Evolutionary conservation across 2,329 filamentous ascomycete genomes (phyloP).

Genomic region (Colletotrichum destructivum): DNA sequence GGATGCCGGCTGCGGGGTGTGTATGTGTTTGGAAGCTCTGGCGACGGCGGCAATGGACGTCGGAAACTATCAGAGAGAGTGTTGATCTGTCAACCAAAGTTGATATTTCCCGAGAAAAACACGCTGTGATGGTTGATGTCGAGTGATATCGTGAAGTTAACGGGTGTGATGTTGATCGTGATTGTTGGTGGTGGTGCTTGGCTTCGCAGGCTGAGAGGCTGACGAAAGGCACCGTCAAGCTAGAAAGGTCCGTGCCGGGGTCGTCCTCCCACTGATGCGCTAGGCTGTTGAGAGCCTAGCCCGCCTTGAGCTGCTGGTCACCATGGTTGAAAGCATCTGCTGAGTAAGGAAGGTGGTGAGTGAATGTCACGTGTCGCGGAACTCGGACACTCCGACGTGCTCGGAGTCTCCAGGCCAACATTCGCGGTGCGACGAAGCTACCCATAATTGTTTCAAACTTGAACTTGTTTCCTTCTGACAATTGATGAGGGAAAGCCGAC

Average conservation of each 20-base stretch:
- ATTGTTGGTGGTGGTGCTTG: slow-evolving; percentile 27
- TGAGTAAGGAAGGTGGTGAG: not conserved
- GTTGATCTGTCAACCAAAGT: not conserved
- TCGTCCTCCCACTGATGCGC: not conserved
- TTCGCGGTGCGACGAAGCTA: no score
- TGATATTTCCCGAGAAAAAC: not conserved
- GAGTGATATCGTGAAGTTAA: not conserved
- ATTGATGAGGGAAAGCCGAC: no score
- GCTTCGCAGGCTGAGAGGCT: slow-evolving; percentile 44
- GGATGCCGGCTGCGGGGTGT: slow-evolving; percentile 8
- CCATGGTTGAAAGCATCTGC: not conserved
- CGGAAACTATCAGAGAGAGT: not conserved
- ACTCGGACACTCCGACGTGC: not conserved
- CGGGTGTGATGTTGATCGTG: slow-evolving; percentile 17
- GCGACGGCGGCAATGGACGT: not conserved
- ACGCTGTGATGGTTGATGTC: not conserved
- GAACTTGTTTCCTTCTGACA: no score
- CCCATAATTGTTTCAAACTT: no score
- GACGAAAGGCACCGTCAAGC: slow-evolving; percentile 43
- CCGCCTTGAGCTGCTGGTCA: slow-evolving; percentile 10
- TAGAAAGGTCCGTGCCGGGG: slow-evolving; percentile 36
- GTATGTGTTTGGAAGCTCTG: slow-evolving; percentile 9
- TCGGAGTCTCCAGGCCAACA: no score
- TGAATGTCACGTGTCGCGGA: slow-evolving; percentile 11
- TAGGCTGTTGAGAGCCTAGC: slow-evolving; percentile 4